Conservation (phyloP, 768 basidiomycete species). For the Boletus rubropictus region DNA sequence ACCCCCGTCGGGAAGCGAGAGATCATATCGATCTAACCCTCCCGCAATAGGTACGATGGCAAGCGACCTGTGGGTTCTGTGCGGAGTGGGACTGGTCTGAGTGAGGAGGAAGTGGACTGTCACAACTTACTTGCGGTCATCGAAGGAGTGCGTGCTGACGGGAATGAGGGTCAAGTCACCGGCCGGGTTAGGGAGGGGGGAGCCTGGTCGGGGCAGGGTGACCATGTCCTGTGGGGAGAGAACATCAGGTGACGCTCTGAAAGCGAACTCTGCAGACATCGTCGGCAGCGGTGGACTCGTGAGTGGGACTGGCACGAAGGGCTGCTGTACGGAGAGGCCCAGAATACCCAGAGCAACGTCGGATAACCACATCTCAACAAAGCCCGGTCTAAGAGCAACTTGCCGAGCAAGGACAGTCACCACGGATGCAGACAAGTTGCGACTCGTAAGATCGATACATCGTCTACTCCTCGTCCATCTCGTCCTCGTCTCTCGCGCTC, state of each 20-base stretch:
- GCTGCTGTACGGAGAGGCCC: constrained; percentile 51
- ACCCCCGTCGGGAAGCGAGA: constrained; percentile 61
- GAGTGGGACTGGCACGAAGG: constrained; percentile 26
- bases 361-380: constrained; percentile 41
- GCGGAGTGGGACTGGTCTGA: not conserved
- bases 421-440: not conserved
- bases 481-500: constrained; percentile 34
- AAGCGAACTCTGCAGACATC: constrained; percentile 41
- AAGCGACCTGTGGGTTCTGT: constrained; percentile 67
- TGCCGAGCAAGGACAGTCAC: not conserved
- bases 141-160: constrained; percentile 63
- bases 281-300: constrained; percentile 17
- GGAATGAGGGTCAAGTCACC: constrained; percentile 68
- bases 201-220: constrained; percentile 59
- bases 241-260: constrained; percentile 53
- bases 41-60: constrained; percentile 56
- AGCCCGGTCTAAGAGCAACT: constrained; percentile 1
- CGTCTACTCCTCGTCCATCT: constrained; percentile 47
- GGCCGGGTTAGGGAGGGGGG: constrained; percentile 56
- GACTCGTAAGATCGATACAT: not conserved
- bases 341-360: constrained; percentile 39
- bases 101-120: not conserved
- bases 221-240: constrained; percentile 72
- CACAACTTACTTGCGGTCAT: constrained; percentile 61
- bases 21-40: constrained; percentile 42